Conservation (phyloP, 2,329 filamentous ascomycete genomes). For the Ophiostoma quercus region DNA sequence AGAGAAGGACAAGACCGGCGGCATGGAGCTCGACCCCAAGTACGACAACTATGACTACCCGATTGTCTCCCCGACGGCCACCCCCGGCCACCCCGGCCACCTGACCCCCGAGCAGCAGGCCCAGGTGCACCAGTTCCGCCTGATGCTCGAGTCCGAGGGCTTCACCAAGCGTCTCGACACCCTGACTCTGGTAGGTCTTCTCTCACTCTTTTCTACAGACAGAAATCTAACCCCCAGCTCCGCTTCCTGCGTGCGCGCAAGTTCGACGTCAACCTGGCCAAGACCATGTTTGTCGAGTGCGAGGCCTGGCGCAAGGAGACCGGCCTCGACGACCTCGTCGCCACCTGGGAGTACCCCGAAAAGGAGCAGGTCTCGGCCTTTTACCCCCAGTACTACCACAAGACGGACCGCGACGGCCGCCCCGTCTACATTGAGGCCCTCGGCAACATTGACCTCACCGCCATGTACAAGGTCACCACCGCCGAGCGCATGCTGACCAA, state of each 20-base stretch:
- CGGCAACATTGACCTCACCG: constrained; percentile 82
- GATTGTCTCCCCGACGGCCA: constrained; percentile 62
- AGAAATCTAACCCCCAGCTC: constrained; percentile 54
- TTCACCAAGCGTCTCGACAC: constrained; percentile 84
- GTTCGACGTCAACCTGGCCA: constrained; percentile 78
- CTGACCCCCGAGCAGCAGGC: constrained; percentile 84
- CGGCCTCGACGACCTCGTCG: constrained; percentile 73
- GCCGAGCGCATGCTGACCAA: constrained; percentile 93
- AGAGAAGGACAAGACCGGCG: constrained; percentile 23
- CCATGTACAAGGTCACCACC: constrained; percentile 90
- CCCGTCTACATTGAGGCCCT: constrained; percentile 96
- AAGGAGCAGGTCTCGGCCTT: constrained; percentile 78
- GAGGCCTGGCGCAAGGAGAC: constrained; percentile 90
- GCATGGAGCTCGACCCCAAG: constrained; percentile 69
- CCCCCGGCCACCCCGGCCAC: constrained; percentile 79
- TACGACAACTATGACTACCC: constrained; percentile 97
- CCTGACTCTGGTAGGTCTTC: constrained; percentile 65
- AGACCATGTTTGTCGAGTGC: constrained; percentile 80
- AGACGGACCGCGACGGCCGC: constrained; percentile 90
- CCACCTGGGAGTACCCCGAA: constrained; percentile 81
- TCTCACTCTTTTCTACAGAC: no score
- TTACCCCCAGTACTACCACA: constrained; percentile 99
- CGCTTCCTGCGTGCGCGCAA: constrained; percentile 91
- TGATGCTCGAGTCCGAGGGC: constrained; percentile 77
- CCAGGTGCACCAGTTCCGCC: constrained; percentile 77